Evolutionary conservation across 306 rosid genomes (phyloP), one percentile per base, ranked within the genome.

Genomic region (Dalbergia cochinchinensis): DNA sequence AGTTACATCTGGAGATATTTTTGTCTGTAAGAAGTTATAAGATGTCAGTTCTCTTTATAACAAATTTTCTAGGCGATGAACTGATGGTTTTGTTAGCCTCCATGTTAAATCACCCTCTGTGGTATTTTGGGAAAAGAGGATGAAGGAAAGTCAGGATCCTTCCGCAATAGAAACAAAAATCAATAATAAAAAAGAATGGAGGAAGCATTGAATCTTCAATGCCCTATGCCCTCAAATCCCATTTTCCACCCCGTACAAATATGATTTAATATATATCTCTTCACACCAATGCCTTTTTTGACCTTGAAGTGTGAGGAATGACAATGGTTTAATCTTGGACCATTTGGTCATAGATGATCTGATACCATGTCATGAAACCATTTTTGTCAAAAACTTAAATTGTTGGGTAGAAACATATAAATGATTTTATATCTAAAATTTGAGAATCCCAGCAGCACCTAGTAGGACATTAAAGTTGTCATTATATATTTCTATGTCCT

Each of bases 41-140:
- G n/a, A 53, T 58, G 33, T 14, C 16, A 59, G 60, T 59, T 78
- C 18, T 68, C 10, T 39, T 14, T 19, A 5, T 12, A 19, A 53
- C 65, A 35, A 53, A 14, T 54, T 54, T 77, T 77, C 39, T 39
- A 9, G 47, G 71, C 66, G 58, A 31, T 66, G 26, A 41, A n/a
- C 22, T 54, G 42, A 64, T 16, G 59, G 44, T 70, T n/a, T 12
- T 53, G 9, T 31, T 2, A 37, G 71, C 69, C 78, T 61, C 18
- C 33, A 10, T 48, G 58, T 39, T 45, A 42, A 59, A 69, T 41
- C 3, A 11, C 13, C 45, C 42, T 42, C 42, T 61, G 26, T 74
- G 33, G 60, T 15, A 44, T 60, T 44, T 61, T 45, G 16, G 65
- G 44, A 37, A 34, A 71, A 33, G 63, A 19, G 62, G 33, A 35